Evolutionary conservation across 176 grass and related monocot genomes (phyloP), one percentile per base, ranked within the genome.

Genomic region (Phyllostachys edulis): DNA sequence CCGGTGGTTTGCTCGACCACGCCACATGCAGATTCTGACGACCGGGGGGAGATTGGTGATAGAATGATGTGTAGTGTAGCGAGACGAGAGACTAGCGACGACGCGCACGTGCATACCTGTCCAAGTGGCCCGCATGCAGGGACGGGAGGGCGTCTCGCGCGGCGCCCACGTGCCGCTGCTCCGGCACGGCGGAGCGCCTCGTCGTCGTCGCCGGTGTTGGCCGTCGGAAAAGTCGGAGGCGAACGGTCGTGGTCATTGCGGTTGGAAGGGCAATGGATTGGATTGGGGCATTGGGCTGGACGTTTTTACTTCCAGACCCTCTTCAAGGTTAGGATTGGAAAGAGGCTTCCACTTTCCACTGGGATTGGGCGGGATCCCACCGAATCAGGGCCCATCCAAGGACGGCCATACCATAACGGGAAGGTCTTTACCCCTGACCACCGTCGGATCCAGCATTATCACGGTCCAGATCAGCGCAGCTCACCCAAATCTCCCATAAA

Each of bases 401-500:
- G 12, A 9, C 5, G 49, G 1, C 2, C 34, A 62, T 15, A 9
- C 8, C 26, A 64, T 45, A 78, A 18, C 1, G 5, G 56, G 45
- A 64, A 55, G 15, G 7, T 54, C 11, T 37, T 78, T 78, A 83
- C n/a, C 36, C 65, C 61, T 54, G 4, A 11, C 45, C 65, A 78
- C 60, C 42, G 54, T 71, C 18, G 8, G 56, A 77, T 71, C 23
- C 18, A 20, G 63, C 54, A 34, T 76, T 46, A 65, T 71, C 71
- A 10, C 71, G 64, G 21, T 70, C 55, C 78, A 86, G 88, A 90
- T 82, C 71, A 85, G 64, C 47, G 46, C 46, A 79, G 46, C 75
- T 79, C 87, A 39, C 20, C 26, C 26, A 1, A 39, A 82, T 63
- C 46, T 37, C 39, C 10, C 11, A 39, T 71, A 24, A 90, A 71